Base-by-base conservation (phyloP, 2,329 filamentous ascomycete genomes). In the Aspergillus novofumigatus region DNA sequence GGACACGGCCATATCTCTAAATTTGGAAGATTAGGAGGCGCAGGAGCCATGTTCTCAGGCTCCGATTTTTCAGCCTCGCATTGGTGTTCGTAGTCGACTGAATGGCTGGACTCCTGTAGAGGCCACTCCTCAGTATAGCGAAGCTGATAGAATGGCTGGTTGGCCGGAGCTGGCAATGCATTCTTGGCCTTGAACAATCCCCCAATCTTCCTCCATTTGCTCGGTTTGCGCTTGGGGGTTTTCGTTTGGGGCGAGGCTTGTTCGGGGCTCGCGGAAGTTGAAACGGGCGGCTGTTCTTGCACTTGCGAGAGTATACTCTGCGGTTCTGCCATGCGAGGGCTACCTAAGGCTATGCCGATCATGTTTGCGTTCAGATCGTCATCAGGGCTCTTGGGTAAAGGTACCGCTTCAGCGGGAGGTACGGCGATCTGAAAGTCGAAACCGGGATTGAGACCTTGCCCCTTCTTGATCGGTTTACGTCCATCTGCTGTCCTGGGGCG, bases 261-360 rank as follows among this genome's bases (percentile, higher is more conserved):
- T 26, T 60, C 56, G 1, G 51, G 26, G 44, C 59, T 60, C 1
- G 63, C 57, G 0, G 55, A 48, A 4, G 56, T 55, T 49, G 62
- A 56, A 35, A 62, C 63, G 23, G 62, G 42, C 4, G 54, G 50
- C 8, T 58, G 54, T 20, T 61, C 59, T 45, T 62, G 61, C 51
- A 51, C 51, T 6, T 66, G 61, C 5, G 66, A 44, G 49, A 55
- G 35, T 32, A 54, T 54, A 14, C 55, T 57, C 10, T 63, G 60
- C 28, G 63, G 44, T n/a, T 66, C 59, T 4, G 68, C 29, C 61
- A 71, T 63, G 14, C 79, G 76, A 25, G 89, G 89, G 66, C 88
- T 91, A 32, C 88, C 89, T 55, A 91, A 75, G 1, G 89, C 89
- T 80, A 92, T 86, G 9, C 89, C 89, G 59, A 92, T 91, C 63